A percentile compares a stretch with the other conserved stretches of the same genome.
Evolutionary conservation across 257 asterid species (phyloP).

Genomic region (Lantana camara): DNA sequence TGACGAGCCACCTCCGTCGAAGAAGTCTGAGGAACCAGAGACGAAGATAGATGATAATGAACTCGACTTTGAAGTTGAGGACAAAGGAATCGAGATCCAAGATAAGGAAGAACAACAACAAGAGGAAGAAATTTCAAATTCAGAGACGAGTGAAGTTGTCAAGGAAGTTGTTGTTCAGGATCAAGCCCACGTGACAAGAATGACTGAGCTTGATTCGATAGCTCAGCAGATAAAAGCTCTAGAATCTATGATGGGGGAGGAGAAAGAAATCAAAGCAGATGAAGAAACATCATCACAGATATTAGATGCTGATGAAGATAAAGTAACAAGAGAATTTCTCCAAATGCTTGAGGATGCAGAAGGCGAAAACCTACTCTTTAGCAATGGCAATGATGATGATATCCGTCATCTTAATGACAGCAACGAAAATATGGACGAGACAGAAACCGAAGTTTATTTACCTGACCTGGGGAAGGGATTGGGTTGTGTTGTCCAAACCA

Average conservation of each 20-base stretch:
- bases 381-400: slow-evolving; percentile 30
- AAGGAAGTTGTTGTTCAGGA: slow-evolving; percentile 82
- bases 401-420: slow-evolving; percentile 21
- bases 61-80: slow-evolving; percentile 81
- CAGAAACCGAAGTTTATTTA: slow-evolving; percentile 39
- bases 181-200: slow-evolving; percentile 52
- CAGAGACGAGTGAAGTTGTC: slow-evolving; percentile 73
- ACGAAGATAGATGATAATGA: slow-evolving; percentile 55
- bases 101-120: slow-evolving; percentile 34
- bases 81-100: slow-evolving; percentile 78
- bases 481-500: slow-evolving; percentile 86
- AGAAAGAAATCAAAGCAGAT: slow-evolving; percentile 34
- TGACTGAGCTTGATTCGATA: slow-evolving; percentile 77
- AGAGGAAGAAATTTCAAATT: slow-evolving; percentile 50
- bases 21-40: slow-evolving; percentile 28
- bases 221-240: slow-evolving; percentile 93
- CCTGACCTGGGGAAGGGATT: slow-evolving; percentile 92
- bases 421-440: slow-evolving; percentile 19
- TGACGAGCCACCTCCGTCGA: slow-evolving; percentile 58
- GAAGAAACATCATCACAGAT: slow-evolving; percentile 59
- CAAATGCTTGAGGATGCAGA: slow-evolving; percentile 73
- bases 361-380: slow-evolving; percentile 17
- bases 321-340: slow-evolving; percentile 79
- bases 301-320: slow-evolving; percentile 83
- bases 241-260: slow-evolving; percentile 76